A percentile compares a stretch with the other conserved stretches of the same genome.
Conservation (phyloP, 2,329 filamentous ascomycete species). For the Colletotrichum falcatum region DNA sequence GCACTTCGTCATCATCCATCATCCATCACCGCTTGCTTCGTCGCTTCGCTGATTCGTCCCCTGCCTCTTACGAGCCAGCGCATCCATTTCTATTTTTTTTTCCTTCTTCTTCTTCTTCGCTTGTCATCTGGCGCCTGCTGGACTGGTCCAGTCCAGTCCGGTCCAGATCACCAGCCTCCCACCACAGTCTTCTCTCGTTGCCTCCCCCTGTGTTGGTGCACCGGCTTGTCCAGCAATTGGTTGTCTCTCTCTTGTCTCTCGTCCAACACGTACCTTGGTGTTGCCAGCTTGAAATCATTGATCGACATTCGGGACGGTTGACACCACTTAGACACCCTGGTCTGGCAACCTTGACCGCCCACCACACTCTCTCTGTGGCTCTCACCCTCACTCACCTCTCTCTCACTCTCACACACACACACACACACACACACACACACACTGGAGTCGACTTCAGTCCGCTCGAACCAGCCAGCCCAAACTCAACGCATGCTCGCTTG, state of each 20-base stretch:
- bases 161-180: not conserved
- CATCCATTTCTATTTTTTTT: not conserved
- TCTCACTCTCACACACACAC: not conserved
- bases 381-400: not conserved
- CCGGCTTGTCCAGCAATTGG: slow-evolving; percentile 1
- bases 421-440: too few relatives aligned
- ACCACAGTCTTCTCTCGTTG: not conserved
- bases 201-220: not conserved
- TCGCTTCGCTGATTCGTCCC: not conserved
- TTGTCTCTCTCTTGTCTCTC: slow-evolving; percentile 17
- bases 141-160: too few relatives aligned
- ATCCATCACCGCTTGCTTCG: not conserved
- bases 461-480: slow-evolving; percentile 1
- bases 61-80: too few relatives aligned
- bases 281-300: not conserved
- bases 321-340: not conserved
- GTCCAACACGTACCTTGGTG: not conserved
- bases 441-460: not conserved
- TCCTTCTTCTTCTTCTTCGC: not conserved
- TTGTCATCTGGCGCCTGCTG: slow-evolving; percentile 9
- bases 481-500: slow-evolving; percentile 10
- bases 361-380: not conserved
- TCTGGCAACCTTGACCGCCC: not conserved
- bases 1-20: slow-evolving; percentile 6
- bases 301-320: not conserved